Percentiles rank a stretch among this genome's conserved stretches.
These are phyloP conservation scores for Eucommia ulmoides DNA, from an alignment of 257 asterid genomes.

Conservation along the genomic window DNA sequence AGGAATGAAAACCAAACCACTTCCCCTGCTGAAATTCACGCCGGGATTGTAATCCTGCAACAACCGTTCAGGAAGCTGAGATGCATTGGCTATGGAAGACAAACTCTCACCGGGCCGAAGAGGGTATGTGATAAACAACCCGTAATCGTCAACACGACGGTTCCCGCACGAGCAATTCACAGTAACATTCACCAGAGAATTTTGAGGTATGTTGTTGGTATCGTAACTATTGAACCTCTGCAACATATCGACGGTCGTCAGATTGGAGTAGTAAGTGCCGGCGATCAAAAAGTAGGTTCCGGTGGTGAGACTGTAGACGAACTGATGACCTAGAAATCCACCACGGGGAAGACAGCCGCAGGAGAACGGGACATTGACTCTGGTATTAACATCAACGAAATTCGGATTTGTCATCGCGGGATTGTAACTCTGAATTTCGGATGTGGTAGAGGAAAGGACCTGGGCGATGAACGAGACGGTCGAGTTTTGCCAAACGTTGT, in stretches of 20 bases:
- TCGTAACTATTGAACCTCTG: slow-evolving; percentile 30
- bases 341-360: slow-evolving; percentile 33
- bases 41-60: slow-evolving; percentile 47
- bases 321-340: slow-evolving; percentile 44
- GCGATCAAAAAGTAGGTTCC: slow-evolving; percentile 25
- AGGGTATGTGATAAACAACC: slow-evolving; percentile 49
- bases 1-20: slow-evolving; percentile 51
- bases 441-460: slow-evolving; percentile 26
- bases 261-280: slow-evolving; percentile 28
- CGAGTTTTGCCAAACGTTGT: slow-evolving; percentile 32
- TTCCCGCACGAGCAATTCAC: slow-evolving; percentile 63
- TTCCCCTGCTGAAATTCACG: slow-evolving; percentile 40
- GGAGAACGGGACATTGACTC: slow-evolving; percentile 45
- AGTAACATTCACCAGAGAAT: slow-evolving; percentile 24
- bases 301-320: slow-evolving; percentile 20
- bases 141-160: slow-evolving; percentile 43
- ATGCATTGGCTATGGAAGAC: slow-evolving; percentile 18
- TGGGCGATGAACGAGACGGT: slow-evolving; percentile 39
- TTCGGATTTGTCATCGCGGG: slow-evolving; percentile 29
- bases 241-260: slow-evolving; percentile 44
- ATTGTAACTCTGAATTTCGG: slow-evolving; percentile 26
- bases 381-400: slow-evolving; percentile 14
- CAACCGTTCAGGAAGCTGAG: slow-evolving; percentile 28
- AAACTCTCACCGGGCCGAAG: slow-evolving; percentile 34
- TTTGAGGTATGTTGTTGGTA: slow-evolving; percentile 15